These are phyloP conservation scores for Trichoderma asperellum DNA, from an alignment of 2,329 filamentous ascomycete genomes.

Conservation along the genomic window DNA sequence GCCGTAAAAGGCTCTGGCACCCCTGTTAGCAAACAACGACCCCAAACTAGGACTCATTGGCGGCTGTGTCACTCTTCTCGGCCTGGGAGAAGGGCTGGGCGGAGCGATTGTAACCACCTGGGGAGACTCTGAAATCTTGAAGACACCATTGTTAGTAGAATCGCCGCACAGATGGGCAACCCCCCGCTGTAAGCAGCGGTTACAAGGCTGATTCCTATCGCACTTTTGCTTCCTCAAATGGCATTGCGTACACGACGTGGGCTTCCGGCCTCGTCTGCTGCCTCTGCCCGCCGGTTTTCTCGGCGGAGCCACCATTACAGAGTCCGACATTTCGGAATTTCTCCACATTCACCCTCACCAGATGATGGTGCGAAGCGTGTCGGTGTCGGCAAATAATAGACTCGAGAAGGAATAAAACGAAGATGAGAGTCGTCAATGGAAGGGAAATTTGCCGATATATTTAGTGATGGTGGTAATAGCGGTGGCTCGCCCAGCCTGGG, in stretches of 20 bases:
- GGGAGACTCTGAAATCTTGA: conserved; percentile 4
- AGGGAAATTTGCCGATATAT: conserved; percentile 21
- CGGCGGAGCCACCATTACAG: conserved; percentile 1
- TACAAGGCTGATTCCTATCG: conserved; percentile 20
- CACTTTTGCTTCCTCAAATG: conserved; percentile 21
- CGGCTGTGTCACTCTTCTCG: conserved; percentile 8
- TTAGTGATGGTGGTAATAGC: not conserved
- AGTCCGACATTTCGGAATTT: conserved; percentile 12
- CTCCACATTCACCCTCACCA: conserved; percentile 6
- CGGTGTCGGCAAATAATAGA: conserved; percentile 14
- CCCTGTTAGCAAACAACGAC: conserved; percentile 10
- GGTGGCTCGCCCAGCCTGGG: not conserved
- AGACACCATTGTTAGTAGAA: not conserved
- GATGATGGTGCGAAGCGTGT: not conserved
- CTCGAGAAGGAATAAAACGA: not conserved
- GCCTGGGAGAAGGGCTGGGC: not conserved
- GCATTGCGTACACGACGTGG: conserved; percentile 21
- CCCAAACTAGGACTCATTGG: conserved; percentile 21
- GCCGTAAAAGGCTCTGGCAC: conserved; percentile 9
- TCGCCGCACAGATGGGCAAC: conserved; percentile 21
- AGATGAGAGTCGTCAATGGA: not conserved
- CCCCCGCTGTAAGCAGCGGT: conserved; percentile 20
- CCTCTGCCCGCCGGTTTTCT: conserved; percentile 7
- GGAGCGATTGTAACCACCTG: not conserved
- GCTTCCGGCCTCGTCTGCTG: conserved; percentile 19